These are phyloP conservation scores for Begonia masoniana DNA, from an alignment of 306 rosid genomes.

Conservation along the genomic window DNA sequence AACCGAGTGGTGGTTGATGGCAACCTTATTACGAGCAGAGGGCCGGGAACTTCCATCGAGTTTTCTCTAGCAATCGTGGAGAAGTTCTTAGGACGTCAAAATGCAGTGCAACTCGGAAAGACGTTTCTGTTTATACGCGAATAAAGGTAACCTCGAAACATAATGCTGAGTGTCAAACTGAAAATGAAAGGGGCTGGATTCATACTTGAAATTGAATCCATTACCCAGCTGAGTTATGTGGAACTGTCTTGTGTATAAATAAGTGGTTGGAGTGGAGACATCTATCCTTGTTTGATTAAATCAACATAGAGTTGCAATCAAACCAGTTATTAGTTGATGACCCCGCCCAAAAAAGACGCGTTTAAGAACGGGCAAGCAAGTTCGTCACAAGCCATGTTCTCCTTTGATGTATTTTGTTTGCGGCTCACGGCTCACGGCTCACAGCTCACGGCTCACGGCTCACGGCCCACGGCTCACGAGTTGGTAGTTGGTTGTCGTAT, in stretches of 20 bases:
- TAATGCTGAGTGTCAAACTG: too few species aligned
- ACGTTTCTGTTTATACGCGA: constrained; percentile 27
- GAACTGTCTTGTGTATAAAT: constrained; percentile 17
- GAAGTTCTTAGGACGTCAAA: constrained; percentile 53
- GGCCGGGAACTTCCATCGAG: constrained; percentile 80
- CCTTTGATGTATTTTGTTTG: too few species aligned
- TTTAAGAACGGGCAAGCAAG: too few species aligned
- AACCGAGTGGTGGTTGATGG: constrained; percentile 79
- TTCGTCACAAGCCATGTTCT: too few species aligned
- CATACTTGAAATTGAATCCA: constrained; percentile 11
- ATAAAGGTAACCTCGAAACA: constrained; percentile 4
- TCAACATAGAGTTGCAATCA: too few species aligned
- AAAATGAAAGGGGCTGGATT: constrained; percentile 1
- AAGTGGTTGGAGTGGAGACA: background rate
- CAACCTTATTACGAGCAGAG: constrained; percentile 78
- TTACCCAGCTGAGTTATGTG: constrained; percentile 1
- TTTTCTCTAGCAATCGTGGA: constrained; percentile 68
- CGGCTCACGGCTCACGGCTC: too few species aligned
- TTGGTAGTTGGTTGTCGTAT: too few species aligned
- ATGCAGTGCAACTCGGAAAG: constrained; percentile 48
- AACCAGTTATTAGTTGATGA: too few species aligned
- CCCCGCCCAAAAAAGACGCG: too few species aligned
- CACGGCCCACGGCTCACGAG: too few species aligned
- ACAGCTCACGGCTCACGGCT: too few species aligned
- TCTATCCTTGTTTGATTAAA: background rate